A percentile compares a stretch with the other conserved stretches of the same genome.
phyloP scores from a whole-genome alignment of 164 flowering plant species.

The Chloranthus sessilifolius region DNA sequence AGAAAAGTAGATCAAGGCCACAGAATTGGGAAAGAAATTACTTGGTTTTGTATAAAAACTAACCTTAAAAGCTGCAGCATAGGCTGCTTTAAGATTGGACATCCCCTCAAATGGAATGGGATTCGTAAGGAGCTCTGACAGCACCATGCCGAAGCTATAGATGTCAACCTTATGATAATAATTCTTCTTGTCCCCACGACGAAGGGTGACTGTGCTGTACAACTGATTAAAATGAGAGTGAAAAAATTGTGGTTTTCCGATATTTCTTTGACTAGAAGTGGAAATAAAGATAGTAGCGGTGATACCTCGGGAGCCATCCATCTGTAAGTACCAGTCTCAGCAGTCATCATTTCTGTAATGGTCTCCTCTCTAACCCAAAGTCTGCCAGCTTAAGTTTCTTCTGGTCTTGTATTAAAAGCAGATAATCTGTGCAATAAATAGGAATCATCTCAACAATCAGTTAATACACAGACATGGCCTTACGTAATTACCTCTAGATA shows the following conservation, averaged over 20 bases:
- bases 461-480: no score
- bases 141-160: constrained; percentile 62
- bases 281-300: not conserved
- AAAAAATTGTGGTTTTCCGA: not conserved
- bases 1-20: no score
- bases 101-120: constrained; percentile 51
- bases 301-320: constrained; percentile 95
- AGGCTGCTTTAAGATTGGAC: constrained; percentile 41
- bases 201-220: constrained; percentile 36
- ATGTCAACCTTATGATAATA: constrained; percentile 72
- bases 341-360: constrained; percentile 42
- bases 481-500: no score
- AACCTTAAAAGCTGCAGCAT: constrained; percentile 44
- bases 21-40: not conserved
- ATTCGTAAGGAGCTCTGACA: constrained; percentile 68
- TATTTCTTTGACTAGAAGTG: constrained; percentile 2
- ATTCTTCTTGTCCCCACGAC: constrained; percentile 38
- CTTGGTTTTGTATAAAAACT: not conserved
- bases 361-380: constrained; percentile 65
- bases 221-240: constrained; percentile 30
- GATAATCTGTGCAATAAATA: constrained; percentile 37
- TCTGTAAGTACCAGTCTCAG: constrained; percentile 66
- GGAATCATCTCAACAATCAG: constrained; percentile 1
- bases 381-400: constrained; percentile 51
- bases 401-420: constrained; percentile 55